phyloP scores from a whole-genome alignment of 306 rosid species.

The Fragaria ananassa region DNA sequence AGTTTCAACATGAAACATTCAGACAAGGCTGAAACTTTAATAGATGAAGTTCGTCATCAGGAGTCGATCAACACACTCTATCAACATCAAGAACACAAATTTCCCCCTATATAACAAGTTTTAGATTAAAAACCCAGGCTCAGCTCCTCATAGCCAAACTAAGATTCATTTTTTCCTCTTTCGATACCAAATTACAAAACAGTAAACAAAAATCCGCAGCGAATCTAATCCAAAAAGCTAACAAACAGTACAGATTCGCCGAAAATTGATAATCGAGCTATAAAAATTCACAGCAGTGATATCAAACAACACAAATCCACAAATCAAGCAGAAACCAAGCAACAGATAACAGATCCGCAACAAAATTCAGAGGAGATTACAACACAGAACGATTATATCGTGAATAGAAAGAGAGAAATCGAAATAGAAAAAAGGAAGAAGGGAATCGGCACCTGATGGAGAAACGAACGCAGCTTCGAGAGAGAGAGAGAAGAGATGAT shows the following conservation, averaged over 20 bases:
- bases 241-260: not conserved
- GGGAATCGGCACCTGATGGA: conserved; percentile 1
- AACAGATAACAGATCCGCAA: not conserved
- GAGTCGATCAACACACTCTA: not conserved
- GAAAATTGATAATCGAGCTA: not conserved
- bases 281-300: not conserved
- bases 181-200: not conserved
- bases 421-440: not conserved
- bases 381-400: not conserved
- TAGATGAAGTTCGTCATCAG: not conserved
- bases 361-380: not conserved
- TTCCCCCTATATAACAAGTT: too few relatives aligned
- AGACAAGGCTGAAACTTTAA: conserved; percentile 2
- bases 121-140: not conserved
- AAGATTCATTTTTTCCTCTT: not conserved
- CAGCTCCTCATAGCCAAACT: not conserved
- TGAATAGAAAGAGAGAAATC: not conserved
- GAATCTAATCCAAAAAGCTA: not conserved
- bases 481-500: not conserved
- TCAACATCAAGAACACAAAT: not conserved
- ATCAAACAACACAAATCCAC: not conserved
- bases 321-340: not conserved
- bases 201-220: not conserved
- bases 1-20: not conserved
- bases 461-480: not conserved